Evolutionary conservation across 495 filamentous ascomycete genomes (phyloP).

Genomic region (Hamigera avellanea): DNA sequence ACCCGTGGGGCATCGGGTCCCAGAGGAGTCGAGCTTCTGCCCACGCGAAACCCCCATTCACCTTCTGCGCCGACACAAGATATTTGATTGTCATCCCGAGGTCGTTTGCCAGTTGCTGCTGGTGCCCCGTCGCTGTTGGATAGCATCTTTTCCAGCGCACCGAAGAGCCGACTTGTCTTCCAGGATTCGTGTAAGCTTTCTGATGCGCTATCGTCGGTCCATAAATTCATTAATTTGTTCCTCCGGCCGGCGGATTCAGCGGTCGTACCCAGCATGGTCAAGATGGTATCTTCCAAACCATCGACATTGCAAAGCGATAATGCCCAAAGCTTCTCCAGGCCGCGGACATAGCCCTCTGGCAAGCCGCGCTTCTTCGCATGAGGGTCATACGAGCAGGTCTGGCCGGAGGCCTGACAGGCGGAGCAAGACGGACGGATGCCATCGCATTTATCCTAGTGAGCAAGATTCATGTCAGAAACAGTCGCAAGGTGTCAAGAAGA

Average conservation of each 20-base stretch:
- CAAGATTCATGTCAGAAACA: neutral
- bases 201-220: slow-evolving; percentile 37
- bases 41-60: slow-evolving; percentile 28
- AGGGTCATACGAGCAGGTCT: slow-evolving; percentile 55
- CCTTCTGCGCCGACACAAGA: slow-evolving; percentile 6
- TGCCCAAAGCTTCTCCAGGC: slow-evolving; percentile 35
- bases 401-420: slow-evolving; percentile 48
- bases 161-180: slow-evolving; percentile 42
- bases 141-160: slow-evolving; percentile 43
- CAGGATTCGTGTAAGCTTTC: slow-evolving; percentile 46
- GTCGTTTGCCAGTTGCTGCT: slow-evolving; percentile 21
- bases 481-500: neutral
- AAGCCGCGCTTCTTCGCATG: slow-evolving; percentile 58
- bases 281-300: slow-evolving; percentile 37
- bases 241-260: slow-evolving; percentile 22
- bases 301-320: slow-evolving; percentile 36
- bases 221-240: slow-evolving; percentile 26
- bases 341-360: slow-evolving; percentile 36
- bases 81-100: slow-evolving; percentile 21
- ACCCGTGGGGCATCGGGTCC: slow-evolving; percentile 21
- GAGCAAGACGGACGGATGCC: slow-evolving; percentile 52
- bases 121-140: slow-evolving; percentile 24
- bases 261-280: slow-evolving; percentile 29
- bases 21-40: slow-evolving; percentile 18
- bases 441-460: slow-evolving; percentile 51